Conservation (phyloP, 2,329 filamentous ascomycete species). For the Sporothrix humicola region DNA sequence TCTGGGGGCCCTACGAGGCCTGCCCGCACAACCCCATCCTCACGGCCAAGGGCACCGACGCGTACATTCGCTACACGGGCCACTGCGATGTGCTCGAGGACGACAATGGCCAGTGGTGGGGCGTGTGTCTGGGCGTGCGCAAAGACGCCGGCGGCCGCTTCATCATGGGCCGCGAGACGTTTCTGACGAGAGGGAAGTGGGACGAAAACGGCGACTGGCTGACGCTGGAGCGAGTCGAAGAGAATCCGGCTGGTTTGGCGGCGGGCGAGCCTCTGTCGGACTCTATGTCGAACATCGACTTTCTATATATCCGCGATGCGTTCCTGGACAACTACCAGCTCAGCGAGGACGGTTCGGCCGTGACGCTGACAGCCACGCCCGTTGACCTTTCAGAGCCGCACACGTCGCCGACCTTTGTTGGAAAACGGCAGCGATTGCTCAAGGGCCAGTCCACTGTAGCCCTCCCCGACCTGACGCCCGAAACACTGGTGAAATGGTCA, state of each 20-base stretch:
- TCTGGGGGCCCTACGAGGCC: conserved; percentile 19
- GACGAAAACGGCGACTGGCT: conserved; percentile 13
- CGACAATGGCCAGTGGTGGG: conserved; percentile 14
- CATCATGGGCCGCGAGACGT: conserved; percentile 26
- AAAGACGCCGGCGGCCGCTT: conserved; percentile 21
- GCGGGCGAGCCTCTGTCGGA: background rate
- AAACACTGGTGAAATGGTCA: background rate
- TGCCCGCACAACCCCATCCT: conserved; percentile 1
- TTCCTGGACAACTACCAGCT: conserved; percentile 12
- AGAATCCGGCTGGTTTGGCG: background rate
- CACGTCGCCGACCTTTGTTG: conserved; percentile 19
- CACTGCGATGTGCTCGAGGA: conserved; percentile 16
- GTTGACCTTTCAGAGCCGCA: background rate
- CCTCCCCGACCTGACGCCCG: background rate
- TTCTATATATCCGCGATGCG: conserved; percentile 15
- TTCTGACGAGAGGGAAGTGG: conserved; percentile 6
- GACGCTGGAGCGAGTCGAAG: conserved; percentile 11
- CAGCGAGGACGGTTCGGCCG: conserved; percentile 2
- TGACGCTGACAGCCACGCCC: conserved; percentile 15
- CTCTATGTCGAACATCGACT: background rate
- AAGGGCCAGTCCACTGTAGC: background rate
- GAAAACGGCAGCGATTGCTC: conserved; percentile 1
- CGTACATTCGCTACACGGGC: conserved; percentile 20
- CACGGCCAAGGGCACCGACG: conserved; percentile 14
- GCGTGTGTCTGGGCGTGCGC: conserved; percentile 17